Base-by-base conservation (phyloP, 306 rosid species). In the Sicyos edulis region DNA sequence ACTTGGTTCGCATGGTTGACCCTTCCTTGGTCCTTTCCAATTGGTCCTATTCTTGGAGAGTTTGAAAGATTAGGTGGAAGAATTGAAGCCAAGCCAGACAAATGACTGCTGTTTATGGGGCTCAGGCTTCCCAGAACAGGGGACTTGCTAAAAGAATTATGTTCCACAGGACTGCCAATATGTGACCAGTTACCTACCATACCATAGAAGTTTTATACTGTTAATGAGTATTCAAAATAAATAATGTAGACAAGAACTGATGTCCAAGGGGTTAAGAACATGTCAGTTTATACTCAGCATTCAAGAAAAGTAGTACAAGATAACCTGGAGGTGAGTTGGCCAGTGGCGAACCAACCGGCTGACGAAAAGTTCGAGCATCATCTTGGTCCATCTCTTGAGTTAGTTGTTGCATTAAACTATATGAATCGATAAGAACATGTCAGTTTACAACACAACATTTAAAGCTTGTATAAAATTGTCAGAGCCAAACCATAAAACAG, bases 261-360 rank as follows among this genome's bases (percentile, higher is more conserved):
- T 6, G 10, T 65, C 53, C 29, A 65, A 20, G 37, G 5, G 53
- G 55, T 9, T 42, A 53, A 64, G 53, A 42, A 42, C 37, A 22
- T 7, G 22, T 10, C 24, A 70, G 17, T 54, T 58, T 24, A 51
- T 29, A 11, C 20, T 50, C 13, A 9, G 58, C 44, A 69, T 15
- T 69, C 45, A 14, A 69, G 45, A 47, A 71, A 20, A 34, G n/a
- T 0, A 9, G 17, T 63, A 44, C 19, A 42, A 61, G 64, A 34
- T 62, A 83, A 92, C 97, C 97, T 9, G 96, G 96, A 74, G 97
- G 96, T 70, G 97, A 92, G 81, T 73, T 88, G 81, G 95, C 73
- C 34, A 88, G 10, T 20, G 97, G 97, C 19, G 95, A 92, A 82
- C 89, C 95, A 73, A 92, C 83, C 77, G 85, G 95, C 71, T 81